Evolutionary conservation across 768 basidiomycete species (phyloP).

Genomic region (Sutorius australiensis): DNA sequence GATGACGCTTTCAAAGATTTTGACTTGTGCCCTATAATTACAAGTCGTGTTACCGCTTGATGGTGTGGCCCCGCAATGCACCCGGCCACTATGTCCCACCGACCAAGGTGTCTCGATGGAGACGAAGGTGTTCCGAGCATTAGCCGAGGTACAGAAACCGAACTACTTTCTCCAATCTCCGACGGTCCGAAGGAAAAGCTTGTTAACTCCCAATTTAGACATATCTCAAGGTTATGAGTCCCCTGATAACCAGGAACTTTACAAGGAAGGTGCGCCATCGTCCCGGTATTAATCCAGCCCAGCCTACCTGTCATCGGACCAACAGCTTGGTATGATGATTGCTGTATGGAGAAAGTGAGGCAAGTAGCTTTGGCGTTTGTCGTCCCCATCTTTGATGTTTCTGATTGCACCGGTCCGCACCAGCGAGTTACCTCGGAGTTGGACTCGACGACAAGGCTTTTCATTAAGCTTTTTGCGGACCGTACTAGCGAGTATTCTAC

Average conservation of each 20-base stretch:
- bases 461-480: not conserved
- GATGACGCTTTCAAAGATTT: not conserved
- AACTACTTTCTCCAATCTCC: not conserved
- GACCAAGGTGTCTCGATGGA: not conserved
- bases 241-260: not conserved
- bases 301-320: not conserved
- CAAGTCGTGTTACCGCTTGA: not conserved
- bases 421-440: not conserved
- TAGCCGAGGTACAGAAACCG: constrained; percentile 1
- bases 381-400: not conserved
- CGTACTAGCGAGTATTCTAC: not conserved
- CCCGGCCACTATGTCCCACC: not conserved
- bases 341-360: constrained; percentile 1
- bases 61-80: not conserved
- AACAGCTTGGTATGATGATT: not conserved
- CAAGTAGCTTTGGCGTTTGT: not conserved
- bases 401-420: not conserved
- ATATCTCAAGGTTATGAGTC: not conserved
- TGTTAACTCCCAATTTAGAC: constrained; percentile 15
- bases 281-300: not conserved
- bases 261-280: too few relatives aligned
- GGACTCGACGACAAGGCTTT: not conserved
- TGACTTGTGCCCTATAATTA: not conserved
- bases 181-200: not conserved
- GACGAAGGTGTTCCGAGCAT: not conserved